Evolutionary conservation across 371 early-diverging fungal genomes (phyloP).

Genomic region (Mucor circinelloides): DNA sequence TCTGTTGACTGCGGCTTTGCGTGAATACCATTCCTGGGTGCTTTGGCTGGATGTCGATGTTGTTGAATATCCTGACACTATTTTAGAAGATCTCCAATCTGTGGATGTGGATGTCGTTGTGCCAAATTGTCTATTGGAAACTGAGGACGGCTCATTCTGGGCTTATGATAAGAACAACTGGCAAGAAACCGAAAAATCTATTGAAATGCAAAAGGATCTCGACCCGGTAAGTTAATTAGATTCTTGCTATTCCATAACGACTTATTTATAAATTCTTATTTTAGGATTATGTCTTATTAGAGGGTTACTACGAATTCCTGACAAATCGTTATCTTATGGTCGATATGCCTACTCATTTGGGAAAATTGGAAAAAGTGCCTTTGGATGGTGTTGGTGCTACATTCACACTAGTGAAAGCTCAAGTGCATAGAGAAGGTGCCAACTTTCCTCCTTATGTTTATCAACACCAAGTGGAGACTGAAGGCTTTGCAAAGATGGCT

Average conservation of each 20-base stretch:
- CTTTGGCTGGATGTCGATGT: slow-evolving; percentile 64
- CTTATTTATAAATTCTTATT: background rate
- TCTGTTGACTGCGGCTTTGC: slow-evolving; percentile 52
- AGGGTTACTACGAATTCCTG: slow-evolving; percentile 43
- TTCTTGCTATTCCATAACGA: background rate
- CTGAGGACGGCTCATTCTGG: slow-evolving; percentile 45
- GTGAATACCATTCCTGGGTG: slow-evolving; percentile 57
- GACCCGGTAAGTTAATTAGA: slow-evolving; percentile 17
- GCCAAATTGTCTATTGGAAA: slow-evolving; percentile 56
- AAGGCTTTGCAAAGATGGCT: slow-evolving; percentile 76
- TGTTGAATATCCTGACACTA: slow-evolving; percentile 51
- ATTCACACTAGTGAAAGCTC: slow-evolving; percentile 60
- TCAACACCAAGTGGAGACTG: slow-evolving; percentile 73
- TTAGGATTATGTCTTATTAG: slow-evolving; percentile 38
- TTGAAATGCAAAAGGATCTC: slow-evolving; percentile 53
- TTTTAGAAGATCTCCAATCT: slow-evolving; percentile 54
- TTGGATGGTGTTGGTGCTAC: slow-evolving; percentile 34
- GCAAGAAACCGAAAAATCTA: slow-evolving; percentile 63
- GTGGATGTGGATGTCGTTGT: slow-evolving; percentile 61
- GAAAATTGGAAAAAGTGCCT: slow-evolving; percentile 24
- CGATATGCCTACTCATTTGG: slow-evolving; percentile 46
- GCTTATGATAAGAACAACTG: slow-evolving; percentile 72
- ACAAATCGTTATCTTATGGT: slow-evolving; percentile 41
- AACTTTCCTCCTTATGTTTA: slow-evolving; percentile 63
- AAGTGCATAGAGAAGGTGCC: slow-evolving; percentile 68